These are phyloP conservation scores for Metschnikowia borealis DNA, from an alignment of 805 yeast genomes.

Conservation along the genomic window DNA sequence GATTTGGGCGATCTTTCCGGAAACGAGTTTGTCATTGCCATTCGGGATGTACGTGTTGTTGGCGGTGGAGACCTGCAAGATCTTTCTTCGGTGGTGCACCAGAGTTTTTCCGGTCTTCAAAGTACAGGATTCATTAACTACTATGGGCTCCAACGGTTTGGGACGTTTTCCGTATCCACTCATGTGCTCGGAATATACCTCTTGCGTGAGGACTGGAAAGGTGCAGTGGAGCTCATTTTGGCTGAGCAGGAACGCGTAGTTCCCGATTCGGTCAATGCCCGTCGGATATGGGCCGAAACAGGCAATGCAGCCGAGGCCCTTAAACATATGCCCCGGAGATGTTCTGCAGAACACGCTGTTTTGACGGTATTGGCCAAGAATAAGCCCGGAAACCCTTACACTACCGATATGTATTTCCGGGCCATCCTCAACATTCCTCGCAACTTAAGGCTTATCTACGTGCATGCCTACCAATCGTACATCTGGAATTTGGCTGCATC, in stretches of 20 bases:
- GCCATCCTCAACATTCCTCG: constrained; percentile 89
- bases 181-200: constrained; percentile 77
- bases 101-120: constrained; percentile 55
- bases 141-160: constrained; percentile 98
- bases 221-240: constrained; percentile 72
- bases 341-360: constrained; percentile 79
- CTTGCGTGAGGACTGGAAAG: constrained; percentile 70
- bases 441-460: constrained; percentile 89
- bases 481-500: constrained; percentile 90
- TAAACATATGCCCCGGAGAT: constrained; percentile 77
- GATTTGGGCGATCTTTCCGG: constrained; percentile 83
- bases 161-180: constrained; percentile 90
- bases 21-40: constrained; percentile 81
- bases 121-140: constrained; percentile 84
- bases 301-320: constrained; percentile 62
- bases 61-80: constrained; percentile 6
- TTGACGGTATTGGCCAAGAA: constrained; percentile 57
- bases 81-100: constrained; percentile 44
- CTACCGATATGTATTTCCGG: constrained; percentile 58
- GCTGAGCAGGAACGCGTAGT: constrained; percentile 81
- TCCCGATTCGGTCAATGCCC: constrained; percentile 80
- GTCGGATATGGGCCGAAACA: constrained; percentile 76
- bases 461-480: constrained; percentile 95
- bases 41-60: constrained; percentile 59
- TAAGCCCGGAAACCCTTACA: constrained; percentile 40